Conservation (phyloP, 352 stramenopile species). For the Globisporangium middletonii region DNA sequence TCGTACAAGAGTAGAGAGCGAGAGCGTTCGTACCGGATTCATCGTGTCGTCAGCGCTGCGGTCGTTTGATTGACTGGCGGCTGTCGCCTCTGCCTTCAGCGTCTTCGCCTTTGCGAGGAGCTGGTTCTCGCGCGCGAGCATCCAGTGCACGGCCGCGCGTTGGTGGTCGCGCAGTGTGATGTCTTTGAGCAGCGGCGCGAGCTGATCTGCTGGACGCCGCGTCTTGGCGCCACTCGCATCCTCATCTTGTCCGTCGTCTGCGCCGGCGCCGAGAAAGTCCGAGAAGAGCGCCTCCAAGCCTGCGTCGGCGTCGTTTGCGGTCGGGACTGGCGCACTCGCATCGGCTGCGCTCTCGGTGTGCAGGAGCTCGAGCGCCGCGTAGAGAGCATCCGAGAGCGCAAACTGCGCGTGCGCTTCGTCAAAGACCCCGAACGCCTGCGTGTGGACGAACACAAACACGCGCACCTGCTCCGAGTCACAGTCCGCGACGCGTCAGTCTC, state of each 20-base stretch:
- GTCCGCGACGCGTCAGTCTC: not conserved
- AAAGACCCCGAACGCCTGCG: constrained; percentile 59
- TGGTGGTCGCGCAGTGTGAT: constrained; percentile 79
- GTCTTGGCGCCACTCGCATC: constrained; percentile 10
- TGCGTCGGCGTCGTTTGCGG: constrained; percentile 19
- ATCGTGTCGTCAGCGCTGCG: constrained; percentile 23
- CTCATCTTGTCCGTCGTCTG: constrained; percentile 11
- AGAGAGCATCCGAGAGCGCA: constrained; percentile 57
- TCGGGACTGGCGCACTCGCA: constrained; percentile 2
- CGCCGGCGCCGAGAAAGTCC: constrained; percentile 35
- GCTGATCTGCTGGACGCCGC: constrained; percentile 17
- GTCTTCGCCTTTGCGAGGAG: not conserved
- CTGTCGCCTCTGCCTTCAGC: not conserved
- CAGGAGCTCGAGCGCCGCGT: constrained; percentile 47
- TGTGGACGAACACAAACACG: constrained; percentile 56
- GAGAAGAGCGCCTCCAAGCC: constrained; percentile 69
- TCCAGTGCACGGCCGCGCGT: constrained; percentile 79
- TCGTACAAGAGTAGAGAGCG: too few relatives aligned
- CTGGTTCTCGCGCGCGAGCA: constrained; percentile 76
- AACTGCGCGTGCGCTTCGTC: constrained; percentile 50
- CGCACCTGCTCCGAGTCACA: constrained; percentile 17
- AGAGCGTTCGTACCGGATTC: constrained; percentile 52
- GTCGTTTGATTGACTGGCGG: not conserved
- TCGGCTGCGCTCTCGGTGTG: constrained; percentile 6
- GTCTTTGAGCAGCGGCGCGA: constrained; percentile 45